phyloP scores from a whole-genome alignment of 306 rosid species.

The Luffa acutangula region DNA sequence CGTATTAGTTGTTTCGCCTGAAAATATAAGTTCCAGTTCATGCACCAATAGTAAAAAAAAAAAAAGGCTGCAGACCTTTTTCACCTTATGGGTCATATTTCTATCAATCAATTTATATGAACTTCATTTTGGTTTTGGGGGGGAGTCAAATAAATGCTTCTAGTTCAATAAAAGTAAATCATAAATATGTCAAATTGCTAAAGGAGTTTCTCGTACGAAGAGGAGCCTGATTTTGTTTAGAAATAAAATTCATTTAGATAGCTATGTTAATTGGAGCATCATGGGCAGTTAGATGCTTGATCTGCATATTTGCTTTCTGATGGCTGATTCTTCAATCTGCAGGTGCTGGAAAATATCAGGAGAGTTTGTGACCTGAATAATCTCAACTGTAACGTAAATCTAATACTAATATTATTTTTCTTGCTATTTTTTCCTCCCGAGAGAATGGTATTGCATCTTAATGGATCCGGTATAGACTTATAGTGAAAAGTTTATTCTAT shows the following conservation, averaged over 20 bases:
- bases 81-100: not conserved
- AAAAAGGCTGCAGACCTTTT: not conserved
- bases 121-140: not conserved
- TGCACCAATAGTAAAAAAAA: not conserved
- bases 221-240: not conserved
- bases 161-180: not conserved
- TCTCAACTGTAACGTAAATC: slow-evolving; percentile 54
- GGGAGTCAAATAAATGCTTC: not conserved
- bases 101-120: not conserved
- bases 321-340: slow-evolving; percentile 18
- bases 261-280: not conserved
- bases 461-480: not conserved
- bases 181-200: not conserved
- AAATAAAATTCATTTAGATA: not conserved
- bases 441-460: not conserved
- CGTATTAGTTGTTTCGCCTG: not conserved
- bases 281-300: not conserved
- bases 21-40: not conserved
- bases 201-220: not conserved
- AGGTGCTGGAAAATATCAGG: slow-evolving; percentile 85
- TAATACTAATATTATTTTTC: not conserved
- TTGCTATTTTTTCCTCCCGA: not conserved
- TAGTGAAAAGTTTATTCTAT: not conserved
- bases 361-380: slow-evolving; percentile 61
- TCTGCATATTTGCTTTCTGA: not conserved